Percentiles rank a stretch among this genome's conserved stretches.
Evolutionary conservation across 805 yeast genomes (phyloP).

Genomic region (Candida khao-thaluensis): DNA sequence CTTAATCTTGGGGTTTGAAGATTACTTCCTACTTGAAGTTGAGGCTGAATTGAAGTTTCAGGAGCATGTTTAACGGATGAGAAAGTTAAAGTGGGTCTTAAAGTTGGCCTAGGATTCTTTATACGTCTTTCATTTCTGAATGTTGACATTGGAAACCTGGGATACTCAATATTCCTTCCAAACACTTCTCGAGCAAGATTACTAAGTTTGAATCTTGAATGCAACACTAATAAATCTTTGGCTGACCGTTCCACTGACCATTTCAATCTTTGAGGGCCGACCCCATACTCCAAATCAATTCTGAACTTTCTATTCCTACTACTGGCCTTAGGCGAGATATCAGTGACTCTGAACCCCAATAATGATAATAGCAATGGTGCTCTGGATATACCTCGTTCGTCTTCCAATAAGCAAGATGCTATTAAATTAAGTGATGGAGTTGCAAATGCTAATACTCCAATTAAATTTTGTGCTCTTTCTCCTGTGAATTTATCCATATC

Average conservation of each 20-base stretch:
- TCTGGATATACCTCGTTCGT: slow-evolving; percentile 71
- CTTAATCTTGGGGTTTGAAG: background rate
- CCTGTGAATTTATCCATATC: slow-evolving; percentile 29
- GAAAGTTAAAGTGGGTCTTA: slow-evolving; percentile 3
- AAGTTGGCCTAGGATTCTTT: background rate
- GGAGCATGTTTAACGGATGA: background rate
- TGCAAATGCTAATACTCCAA: slow-evolving; percentile 55
- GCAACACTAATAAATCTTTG: slow-evolving; percentile 69
- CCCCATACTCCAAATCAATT: slow-evolving; percentile 86
- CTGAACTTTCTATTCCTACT: slow-evolving; percentile 49
- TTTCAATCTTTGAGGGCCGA: slow-evolving; percentile 70
- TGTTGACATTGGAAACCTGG: slow-evolving; percentile 46
- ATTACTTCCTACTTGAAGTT: no score
- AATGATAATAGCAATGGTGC: slow-evolving; percentile 81
- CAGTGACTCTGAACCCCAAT: slow-evolving; percentile 62
- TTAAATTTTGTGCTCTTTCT: slow-evolving; percentile 34
- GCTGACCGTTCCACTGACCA: slow-evolving; percentile 79
- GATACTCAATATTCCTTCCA: slow-evolving; percentile 40
- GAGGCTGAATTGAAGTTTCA: background rate
- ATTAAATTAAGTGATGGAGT: slow-evolving; percentile 73
- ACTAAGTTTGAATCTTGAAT: slow-evolving; percentile 61
- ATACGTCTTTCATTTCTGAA: slow-evolving; percentile 17
- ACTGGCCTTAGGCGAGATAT: slow-evolving; percentile 40
- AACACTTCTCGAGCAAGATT: slow-evolving; percentile 34
- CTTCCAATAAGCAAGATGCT: slow-evolving; percentile 71